Conservation (phyloP, 805 yeast species). For the Groenewaldozyma tartarivorans region DNA sequence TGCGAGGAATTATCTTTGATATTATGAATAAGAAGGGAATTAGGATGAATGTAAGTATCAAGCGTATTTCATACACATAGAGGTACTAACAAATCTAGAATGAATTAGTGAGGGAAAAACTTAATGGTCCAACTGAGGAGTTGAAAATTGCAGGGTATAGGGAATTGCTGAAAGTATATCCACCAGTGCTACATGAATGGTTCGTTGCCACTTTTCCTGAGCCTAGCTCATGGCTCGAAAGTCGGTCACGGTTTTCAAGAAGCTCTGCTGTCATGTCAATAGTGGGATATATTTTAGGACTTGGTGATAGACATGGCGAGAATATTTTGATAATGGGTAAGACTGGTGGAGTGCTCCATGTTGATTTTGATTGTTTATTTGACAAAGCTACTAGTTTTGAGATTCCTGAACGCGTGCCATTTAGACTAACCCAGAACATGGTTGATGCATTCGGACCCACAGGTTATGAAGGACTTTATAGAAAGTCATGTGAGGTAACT, state of each 20-base stretch:
- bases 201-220: conserved; percentile 82
- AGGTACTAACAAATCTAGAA: conserved; percentile 17
- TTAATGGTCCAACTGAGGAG: conserved; percentile 22
- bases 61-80: background rate
- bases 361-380: conserved; percentile 93
- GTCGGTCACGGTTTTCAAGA: conserved; percentile 63
- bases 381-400: conserved; percentile 64
- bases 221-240: conserved; percentile 77
- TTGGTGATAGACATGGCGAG: conserved; percentile 96
- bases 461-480: conserved; percentile 83
- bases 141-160: conserved; percentile 32
- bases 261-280: conserved; percentile 95
- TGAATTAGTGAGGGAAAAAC: conserved; percentile 21
- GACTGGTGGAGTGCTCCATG: conserved; percentile 78
- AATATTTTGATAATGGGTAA: conserved; percentile 66
- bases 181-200: conserved; percentile 68
- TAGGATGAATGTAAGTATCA: conserved; percentile 16
- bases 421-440: conserved; percentile 79
- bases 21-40: conserved; percentile 36
- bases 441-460: conserved; percentile 83
- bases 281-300: conserved; percentile 86
- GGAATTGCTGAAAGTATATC: conserved; percentile 27
- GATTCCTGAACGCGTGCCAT: conserved; percentile 92
- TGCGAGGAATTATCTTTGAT: conserved; percentile 48
- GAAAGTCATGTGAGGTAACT: conserved; percentile 80